Evolutionary conservation across 139 green algal species (phyloP).

Genomic region (Picochlorum costavermella): DNA sequence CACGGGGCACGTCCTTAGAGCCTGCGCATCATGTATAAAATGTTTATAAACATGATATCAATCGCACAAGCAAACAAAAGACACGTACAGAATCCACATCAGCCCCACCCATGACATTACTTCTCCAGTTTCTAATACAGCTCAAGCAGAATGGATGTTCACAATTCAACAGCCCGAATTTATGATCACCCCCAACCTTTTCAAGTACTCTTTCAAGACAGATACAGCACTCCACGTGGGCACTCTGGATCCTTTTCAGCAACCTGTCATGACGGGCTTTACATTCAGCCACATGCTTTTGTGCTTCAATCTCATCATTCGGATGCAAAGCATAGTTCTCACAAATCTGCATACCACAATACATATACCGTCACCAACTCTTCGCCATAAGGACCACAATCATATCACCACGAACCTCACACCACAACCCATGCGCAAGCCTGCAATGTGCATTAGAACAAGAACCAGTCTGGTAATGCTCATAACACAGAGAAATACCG

Average conservation of each 20-base stretch:
- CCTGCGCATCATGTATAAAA: background rate
- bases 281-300: constrained; percentile 47
- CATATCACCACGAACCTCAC: constrained; percentile 33
- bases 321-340: constrained; percentile 48
- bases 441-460: constrained; percentile 43
- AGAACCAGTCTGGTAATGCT: constrained; percentile 31
- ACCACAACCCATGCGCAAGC: constrained; percentile 48
- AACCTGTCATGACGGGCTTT: constrained; percentile 34
- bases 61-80: background rate
- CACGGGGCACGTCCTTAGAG: constrained; percentile 60
- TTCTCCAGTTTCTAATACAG: constrained; percentile 76
- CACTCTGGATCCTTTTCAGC: constrained; percentile 25
- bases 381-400: background rate
- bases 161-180: constrained; percentile 75
- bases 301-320: constrained; percentile 21
- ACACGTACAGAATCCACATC: constrained; percentile 32
- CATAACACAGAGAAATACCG: constrained; percentile 35
- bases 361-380: background rate
- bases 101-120: constrained; percentile 23
- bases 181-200: constrained; percentile 35
- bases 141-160: constrained; percentile 76
- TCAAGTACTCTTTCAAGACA: constrained; percentile 65
- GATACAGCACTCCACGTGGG: constrained; percentile 62
- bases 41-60: constrained; percentile 4
- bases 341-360: constrained; percentile 27